Conservation (phyloP, 305 asterid genomes). For the Withania somnifera region DNA sequence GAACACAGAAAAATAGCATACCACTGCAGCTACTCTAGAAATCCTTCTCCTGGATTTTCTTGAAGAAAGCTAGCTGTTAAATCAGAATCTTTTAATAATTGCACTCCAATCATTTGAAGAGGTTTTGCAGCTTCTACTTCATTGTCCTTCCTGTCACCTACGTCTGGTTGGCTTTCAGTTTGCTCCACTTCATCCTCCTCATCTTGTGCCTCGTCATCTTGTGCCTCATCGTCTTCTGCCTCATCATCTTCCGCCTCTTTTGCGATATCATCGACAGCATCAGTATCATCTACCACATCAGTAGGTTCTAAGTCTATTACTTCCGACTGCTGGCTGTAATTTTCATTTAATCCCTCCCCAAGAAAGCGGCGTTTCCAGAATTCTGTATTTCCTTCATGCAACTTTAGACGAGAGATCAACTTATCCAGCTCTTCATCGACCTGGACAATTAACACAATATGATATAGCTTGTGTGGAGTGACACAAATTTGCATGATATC, state of each 20-base stretch:
- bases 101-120: conserved; percentile 97
- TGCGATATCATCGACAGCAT: conserved; percentile 39
- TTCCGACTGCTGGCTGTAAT: conserved; percentile 45
- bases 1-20: conserved; percentile 14
- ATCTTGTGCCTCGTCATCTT: conserved; percentile 24
- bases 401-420: conserved; percentile 75
- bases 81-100: conserved; percentile 74
- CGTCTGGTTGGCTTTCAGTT: conserved; percentile 67
- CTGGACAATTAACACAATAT: conserved; percentile 22
- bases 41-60: conserved; percentile 65
- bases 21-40: conserved; percentile 65
- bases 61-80: conserved; percentile 57
- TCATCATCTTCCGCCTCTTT: conserved; percentile 57
- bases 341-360: conserved; percentile 75
- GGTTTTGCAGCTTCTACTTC: conserved; percentile 74
- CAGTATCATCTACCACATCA: conserved; percentile 62
- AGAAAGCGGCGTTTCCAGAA: conserved; percentile 95
- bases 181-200: conserved; percentile 60
- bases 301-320: conserved; percentile 34
- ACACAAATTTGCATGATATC: neutral
- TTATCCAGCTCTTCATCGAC: conserved; percentile 91
- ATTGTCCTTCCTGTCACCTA: conserved; percentile 68
- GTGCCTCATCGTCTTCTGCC: conserved; percentile 53
- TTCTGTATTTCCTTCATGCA: conserved; percentile 95
- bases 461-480: conserved; percentile 1